Conservation (phyloP, 2,329 filamentous ascomycete genomes). For the Beauveria caledonica region DNA sequence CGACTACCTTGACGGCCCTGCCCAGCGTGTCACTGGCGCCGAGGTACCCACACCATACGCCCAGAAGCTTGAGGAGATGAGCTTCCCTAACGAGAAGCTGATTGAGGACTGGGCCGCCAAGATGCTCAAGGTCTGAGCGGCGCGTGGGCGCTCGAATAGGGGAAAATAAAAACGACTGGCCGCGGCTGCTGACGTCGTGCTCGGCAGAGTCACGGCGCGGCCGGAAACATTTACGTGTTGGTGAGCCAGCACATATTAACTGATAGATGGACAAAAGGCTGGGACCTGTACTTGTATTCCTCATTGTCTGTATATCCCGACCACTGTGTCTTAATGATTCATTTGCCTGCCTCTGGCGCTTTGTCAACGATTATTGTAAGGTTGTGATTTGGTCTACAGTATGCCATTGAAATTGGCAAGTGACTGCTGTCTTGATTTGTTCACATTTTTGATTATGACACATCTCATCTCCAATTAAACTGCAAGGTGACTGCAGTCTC, state of each 20-base stretch:
- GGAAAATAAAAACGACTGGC: neutral
- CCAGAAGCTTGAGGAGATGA: slow-evolving; percentile 85
- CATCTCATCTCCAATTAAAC: no score
- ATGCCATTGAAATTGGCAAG: neutral
- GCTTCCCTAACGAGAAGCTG: slow-evolving; percentile 82
- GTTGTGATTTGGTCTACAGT: neutral
- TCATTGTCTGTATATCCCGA: slow-evolving; percentile 30
- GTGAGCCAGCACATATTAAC: slow-evolving; percentile 17
- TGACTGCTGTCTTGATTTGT: neutral
- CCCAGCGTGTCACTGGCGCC: slow-evolving; percentile 87
- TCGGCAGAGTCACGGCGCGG: neutral
- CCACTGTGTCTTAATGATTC: slow-evolving; percentile 24
- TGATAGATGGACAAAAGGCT: slow-evolving; percentile 28
- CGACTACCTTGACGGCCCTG: slow-evolving; percentile 92
- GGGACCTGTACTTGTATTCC: slow-evolving; percentile 35
- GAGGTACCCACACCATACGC: slow-evolving; percentile 97
- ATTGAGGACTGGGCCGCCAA: slow-evolving; percentile 87
- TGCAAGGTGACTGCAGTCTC: no score
- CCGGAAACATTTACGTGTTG: slow-evolving; percentile 2
- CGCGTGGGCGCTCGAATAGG: neutral
- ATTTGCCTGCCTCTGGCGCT: slow-evolving; percentile 8
- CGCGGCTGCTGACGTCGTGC: neutral
- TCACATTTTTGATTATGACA: neutral
- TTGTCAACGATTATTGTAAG: neutral
- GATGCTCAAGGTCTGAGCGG: slow-evolving; percentile 65